Percentiles rank a stretch among this genome's conserved stretches.
Conservation (phyloP, 176 grass and related monocot species). For the Paspalum notatum region DNA sequence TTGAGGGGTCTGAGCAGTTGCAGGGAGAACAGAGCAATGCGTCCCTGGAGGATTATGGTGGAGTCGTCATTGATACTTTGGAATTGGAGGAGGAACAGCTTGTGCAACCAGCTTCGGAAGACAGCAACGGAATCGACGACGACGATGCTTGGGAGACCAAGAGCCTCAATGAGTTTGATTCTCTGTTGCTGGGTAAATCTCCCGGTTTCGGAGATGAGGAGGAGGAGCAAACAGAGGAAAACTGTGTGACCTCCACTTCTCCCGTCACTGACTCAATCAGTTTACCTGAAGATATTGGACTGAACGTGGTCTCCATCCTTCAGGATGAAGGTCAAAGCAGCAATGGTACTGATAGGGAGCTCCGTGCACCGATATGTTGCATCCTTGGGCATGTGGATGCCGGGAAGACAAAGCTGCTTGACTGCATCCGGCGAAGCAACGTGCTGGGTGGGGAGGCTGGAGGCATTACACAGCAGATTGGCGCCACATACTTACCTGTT, state of each 20-base stretch:
- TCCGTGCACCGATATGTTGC: constrained; percentile 39
- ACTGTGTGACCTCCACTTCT: not conserved
- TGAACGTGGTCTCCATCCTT: not conserved
- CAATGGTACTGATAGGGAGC: constrained; percentile 43
- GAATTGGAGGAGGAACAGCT: not conserved
- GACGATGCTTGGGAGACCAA: constrained; percentile 39
- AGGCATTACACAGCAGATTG: constrained; percentile 80
- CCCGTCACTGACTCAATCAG: not conserved
- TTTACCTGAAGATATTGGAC: not conserved
- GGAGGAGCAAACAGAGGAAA: constrained; percentile 27
- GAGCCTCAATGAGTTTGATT: constrained; percentile 23
- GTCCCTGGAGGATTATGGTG: not conserved
- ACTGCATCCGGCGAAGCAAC: constrained; percentile 56
- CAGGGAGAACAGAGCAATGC: not conserved
- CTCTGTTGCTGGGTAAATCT: not conserved
- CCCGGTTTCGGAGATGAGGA: not conserved
- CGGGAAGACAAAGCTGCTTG: constrained; percentile 73
- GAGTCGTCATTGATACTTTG: not conserved
- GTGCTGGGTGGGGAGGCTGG: constrained; percentile 56
- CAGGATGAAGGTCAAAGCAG: constrained; percentile 29
- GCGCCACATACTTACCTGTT: constrained; percentile 65
- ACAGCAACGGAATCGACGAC: not conserved
- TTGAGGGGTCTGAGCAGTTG: not conserved
- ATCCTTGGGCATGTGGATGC: constrained; percentile 52
- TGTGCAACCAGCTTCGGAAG: not conserved